A percentile compares a stretch with the other conserved stretches of the same genome.
Conservation (phyloP, 495 filamentous ascomycete species). For the Tuber umbilicatum region DNA sequence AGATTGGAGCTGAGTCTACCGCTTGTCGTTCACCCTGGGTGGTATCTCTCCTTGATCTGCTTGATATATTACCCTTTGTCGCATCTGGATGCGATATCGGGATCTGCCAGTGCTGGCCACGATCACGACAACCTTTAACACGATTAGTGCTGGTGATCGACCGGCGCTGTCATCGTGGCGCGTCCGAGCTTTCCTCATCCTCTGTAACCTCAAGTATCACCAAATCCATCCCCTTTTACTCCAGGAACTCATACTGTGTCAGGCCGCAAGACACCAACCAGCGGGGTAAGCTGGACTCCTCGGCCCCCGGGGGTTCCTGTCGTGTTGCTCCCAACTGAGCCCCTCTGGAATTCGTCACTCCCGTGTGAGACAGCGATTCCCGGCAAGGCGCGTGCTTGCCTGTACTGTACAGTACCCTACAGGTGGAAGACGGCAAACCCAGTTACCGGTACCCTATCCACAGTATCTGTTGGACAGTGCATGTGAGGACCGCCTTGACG, state of each 20-base stretch:
- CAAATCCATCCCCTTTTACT: neutral
- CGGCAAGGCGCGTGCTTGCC: neutral
- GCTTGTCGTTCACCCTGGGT: neutral
- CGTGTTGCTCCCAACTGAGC: neutral
- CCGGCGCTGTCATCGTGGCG: neutral
- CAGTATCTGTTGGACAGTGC: neutral
- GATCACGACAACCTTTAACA: neutral
- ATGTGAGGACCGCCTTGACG: neutral
- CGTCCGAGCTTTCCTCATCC: neutral
- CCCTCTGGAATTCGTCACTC: neutral
- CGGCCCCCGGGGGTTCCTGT: neutral
- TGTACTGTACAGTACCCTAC: too few relatives aligned
- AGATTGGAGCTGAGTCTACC: neutral
- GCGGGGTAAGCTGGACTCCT: neutral
- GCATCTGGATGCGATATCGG: neutral
- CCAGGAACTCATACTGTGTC: neutral
- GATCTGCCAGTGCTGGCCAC: neutral
- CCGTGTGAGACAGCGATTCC: neutral
- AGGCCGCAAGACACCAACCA: neutral
- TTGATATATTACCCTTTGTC: neutral
- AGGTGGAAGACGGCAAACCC: neutral
- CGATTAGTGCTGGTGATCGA: neutral
- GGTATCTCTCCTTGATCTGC: neutral
- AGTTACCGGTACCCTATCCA: neutral
- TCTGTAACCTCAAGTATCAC: neutral